Base-by-base conservation (phyloP, 2,329 filamentous ascomycete species). In the Passalora sequoiae region DNA sequence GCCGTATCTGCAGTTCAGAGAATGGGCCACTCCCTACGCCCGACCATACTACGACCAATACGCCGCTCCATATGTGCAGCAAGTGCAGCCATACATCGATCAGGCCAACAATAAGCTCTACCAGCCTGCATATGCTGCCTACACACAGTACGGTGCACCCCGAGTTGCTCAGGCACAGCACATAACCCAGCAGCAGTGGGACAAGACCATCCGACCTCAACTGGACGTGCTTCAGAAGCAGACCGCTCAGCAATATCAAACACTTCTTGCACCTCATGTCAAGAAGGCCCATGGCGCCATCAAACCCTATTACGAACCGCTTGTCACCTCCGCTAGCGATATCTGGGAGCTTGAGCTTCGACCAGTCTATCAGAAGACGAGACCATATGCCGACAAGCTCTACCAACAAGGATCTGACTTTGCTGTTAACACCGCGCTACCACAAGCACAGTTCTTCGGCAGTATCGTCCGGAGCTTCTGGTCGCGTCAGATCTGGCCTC, bases 1-100 rank as follows among this genome's bases (percentile, higher is more conserved):
- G 60, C 83, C 86, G 7, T 96, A 96, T 57, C 60, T 83, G 24
- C 67, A 75, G 75, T 84, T 70, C 67, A 80, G 68, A 56, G 80
- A 71, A 70, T 81, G 74, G 44, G 70, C 89, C 47, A 69, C 79
- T 19, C 92, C 92, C 3, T 83, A 91, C 64, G 60, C 94, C 22
- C 75, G 83, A 56, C 91, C 89, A 2, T 94, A 94, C 68, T 97
- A 96, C 66, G 72, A 91, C 54, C 66, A 78, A 45, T 94, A 96
- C 60, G 83, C 86, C 17, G 84, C 83, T 4, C 86, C 88, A 2
- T 92, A 96, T 61, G 79, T 95, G 49, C 77, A 89, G 27, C 69
- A 79, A 38, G 83, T 78, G 25, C 80, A 78, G 47, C 91, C 91
- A 1, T 95, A 97, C 67, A 66, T 75, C 42, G 68, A 75, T 15